These are phyloP conservation scores for Penicillium riverlandense DNA, from an alignment of 495 filamentous ascomycete genomes.

Conservation along the genomic window DNA sequence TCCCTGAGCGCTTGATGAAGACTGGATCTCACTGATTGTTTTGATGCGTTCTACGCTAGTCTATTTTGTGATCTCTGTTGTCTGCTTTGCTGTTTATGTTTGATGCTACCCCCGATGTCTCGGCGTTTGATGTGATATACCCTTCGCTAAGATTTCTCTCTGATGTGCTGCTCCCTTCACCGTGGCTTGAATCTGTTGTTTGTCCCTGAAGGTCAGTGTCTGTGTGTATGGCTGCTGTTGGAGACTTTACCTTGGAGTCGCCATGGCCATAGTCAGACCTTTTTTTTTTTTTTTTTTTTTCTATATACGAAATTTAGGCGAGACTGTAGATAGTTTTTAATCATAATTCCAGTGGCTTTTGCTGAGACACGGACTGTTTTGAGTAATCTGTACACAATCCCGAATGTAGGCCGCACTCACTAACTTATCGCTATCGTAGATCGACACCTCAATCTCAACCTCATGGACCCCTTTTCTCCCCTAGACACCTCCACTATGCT, in stretches of 20 bases:
- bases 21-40: slow-evolving; percentile 14
- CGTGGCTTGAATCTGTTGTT: slow-evolving; percentile 1
- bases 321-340: no score
- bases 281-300: no score
- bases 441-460: no score
- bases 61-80: slow-evolving; percentile 5
- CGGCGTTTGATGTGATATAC: slow-evolving; percentile 45
- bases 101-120: slow-evolving; percentile 6
- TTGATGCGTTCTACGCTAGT: slow-evolving; percentile 1
- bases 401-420: no score
- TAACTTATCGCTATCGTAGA: no score
- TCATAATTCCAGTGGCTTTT: no score
- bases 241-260: no score
- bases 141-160: slow-evolving; percentile 23
- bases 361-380: no score
- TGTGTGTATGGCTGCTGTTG: neutral
- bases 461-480: neutral
- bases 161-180: slow-evolving; percentile 9
- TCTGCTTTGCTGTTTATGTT: slow-evolving; percentile 11
- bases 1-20: slow-evolving; percentile 20
- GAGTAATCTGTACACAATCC: no score
- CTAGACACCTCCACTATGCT: slow-evolving; percentile 2
- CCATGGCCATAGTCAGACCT: no score
- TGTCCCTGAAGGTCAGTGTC: no score
- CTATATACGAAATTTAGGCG: no score